Evolutionary conservation across 1,139 yeast genomes (phyloP).

Genomic region (Debaryomycetaceae sp.): DNA sequence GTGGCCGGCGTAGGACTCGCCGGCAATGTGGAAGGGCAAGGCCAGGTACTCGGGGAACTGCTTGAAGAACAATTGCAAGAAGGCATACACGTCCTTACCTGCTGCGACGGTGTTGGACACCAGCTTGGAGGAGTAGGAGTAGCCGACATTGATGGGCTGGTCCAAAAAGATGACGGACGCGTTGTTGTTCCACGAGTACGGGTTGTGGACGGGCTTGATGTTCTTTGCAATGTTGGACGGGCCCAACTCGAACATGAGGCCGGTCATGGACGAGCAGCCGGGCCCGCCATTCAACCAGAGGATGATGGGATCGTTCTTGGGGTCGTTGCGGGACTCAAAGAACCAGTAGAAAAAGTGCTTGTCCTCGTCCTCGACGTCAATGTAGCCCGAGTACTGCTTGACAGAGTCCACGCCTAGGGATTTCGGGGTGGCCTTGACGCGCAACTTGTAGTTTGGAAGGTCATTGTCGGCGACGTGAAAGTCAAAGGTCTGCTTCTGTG

Average conservation of each 20-base stretch:
- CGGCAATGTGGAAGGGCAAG: constrained; percentile 85
- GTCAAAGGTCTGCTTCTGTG: constrained; percentile 39
- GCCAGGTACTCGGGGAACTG: constrained; percentile 77
- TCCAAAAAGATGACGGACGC: constrained; percentile 88
- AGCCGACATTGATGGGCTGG: constrained; percentile 93
- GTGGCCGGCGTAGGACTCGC: constrained; percentile 98
- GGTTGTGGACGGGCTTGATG: constrained; percentile 64
- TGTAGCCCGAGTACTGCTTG: constrained; percentile 78
- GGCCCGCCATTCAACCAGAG: constrained; percentile 91
- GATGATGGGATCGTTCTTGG: constrained; percentile 71
- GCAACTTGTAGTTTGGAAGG: constrained; percentile 45
- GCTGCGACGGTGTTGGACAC: constrained; percentile 80
- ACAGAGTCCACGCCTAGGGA: constrained; percentile 66
- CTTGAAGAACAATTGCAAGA: constrained; percentile 79
- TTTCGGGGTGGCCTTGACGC: constrained; percentile 43
- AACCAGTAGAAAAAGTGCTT: constrained; percentile 80
- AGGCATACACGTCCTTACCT: constrained; percentile 87
- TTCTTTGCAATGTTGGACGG: constrained; percentile 64
- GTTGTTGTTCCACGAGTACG: constrained; percentile 78
- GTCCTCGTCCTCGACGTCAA: constrained; percentile 59
- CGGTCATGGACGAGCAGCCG: constrained; percentile 84
- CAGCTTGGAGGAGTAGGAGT: constrained; percentile 57
- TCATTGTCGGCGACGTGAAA: constrained; percentile 36
- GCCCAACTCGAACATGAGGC: constrained; percentile 86
- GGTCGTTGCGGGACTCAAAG: constrained; percentile 86